Evolutionary conservation across 176 grass and related monocot genomes (phyloP), one percentile per base, ranked within the genome.

Genomic region (Pontederia paniculata): DNA sequence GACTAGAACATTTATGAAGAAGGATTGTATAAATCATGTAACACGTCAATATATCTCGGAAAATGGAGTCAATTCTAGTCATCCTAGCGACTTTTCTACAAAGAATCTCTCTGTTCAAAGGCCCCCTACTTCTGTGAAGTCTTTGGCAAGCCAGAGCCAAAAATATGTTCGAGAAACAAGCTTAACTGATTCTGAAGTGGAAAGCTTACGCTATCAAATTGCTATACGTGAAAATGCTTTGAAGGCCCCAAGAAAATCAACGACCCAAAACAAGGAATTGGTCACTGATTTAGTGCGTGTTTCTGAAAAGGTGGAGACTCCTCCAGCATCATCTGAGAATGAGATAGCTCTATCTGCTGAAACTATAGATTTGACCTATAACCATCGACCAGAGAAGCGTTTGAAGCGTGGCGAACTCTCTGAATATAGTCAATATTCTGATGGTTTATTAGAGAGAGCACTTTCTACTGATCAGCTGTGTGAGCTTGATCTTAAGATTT

Each of bases 121-220:
- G 41, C 81, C 84, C 65, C 55, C 66, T 78, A 65, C 75, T 73
- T 21, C 54, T 49, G 41, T 65, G n/a, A 84, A 78, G 58, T 16
- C 57, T 64, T 74, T 70, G 19, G 20, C 73, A 41, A 62, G 41
- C 23, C 71, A 75, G 58, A 80, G 71, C 31, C 55, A 75, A 73
- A 62, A 58, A 44, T 66, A 79, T 74, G 62, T 61, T 52, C 43
- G 45, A 2, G 66, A 77, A 60, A 62, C 59, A 48, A 68, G 60
- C 59, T 81, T 70, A 55, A 67, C 77, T 42, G 83, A 81, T 65
- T 60, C 74, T 57, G 73, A 58, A 42, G 75, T 91, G 63, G 83
- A 84, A 78, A 88, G 58, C 37, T 89, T 98, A 63, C 80, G 93
- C 42, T 80, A 88, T 66, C 79, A 88, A 76, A 98, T 98, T 62